These are phyloP conservation scores for Lecanicillium sp. DNA, from an alignment of 2,329 filamentous ascomycete species.

Conservation along the genomic window DNA sequence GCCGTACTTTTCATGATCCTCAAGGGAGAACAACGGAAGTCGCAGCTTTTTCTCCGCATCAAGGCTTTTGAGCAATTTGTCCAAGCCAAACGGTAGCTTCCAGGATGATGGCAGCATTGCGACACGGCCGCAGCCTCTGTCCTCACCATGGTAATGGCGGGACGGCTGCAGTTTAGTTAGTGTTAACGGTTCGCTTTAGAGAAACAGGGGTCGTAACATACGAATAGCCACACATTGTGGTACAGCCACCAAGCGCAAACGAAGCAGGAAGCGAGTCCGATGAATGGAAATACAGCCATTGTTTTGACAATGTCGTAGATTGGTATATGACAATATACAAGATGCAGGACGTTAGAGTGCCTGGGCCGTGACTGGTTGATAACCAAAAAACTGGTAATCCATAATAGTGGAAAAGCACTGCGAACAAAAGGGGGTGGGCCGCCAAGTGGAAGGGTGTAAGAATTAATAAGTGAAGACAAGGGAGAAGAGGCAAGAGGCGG, in stretches of 20 bases:
- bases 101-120: conserved; percentile 3
- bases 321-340: too few species aligned
- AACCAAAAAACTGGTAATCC: too few species aligned
- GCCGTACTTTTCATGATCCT: conserved; percentile 3
- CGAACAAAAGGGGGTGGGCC: too few species aligned
- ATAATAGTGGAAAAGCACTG: too few species aligned
- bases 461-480: too few species aligned
- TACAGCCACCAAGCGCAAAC: conserved; percentile 5
- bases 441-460: too few species aligned
- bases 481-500: too few species aligned
- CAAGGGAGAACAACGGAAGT: conserved; percentile 3
- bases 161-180: background rate
- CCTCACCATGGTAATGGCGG: conserved; percentile 6
- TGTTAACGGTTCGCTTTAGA: background rate
- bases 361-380: too few species aligned
- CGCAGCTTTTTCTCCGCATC: background rate
- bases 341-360: too few species aligned
- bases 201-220: background rate
- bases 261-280: background rate
- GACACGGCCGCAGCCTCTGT: conserved; percentile 8
- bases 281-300: background rate
- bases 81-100: conserved; percentile 10
- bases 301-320: background rate
- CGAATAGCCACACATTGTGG: conserved; percentile 3
- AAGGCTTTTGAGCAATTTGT: conserved; percentile 5